A percentile compares a stretch with the other conserved stretches of the same genome.
Evolutionary conservation across 345 rosid genomes (phyloP).

Genomic region (Arabis alpina): DNA sequence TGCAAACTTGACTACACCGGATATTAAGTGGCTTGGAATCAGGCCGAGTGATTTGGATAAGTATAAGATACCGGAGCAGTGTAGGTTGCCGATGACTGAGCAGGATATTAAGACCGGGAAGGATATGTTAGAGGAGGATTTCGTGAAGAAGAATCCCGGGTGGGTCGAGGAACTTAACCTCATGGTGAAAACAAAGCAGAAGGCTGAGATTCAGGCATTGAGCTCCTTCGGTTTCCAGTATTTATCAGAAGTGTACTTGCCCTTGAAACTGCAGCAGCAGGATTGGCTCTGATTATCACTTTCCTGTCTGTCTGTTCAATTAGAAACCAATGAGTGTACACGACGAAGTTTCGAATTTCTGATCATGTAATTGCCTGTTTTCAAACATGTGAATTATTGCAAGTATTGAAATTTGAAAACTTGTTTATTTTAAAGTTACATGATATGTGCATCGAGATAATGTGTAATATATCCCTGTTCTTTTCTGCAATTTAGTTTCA

Average conservation of each 20-base stretch:
- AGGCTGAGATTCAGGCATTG: conserved; percentile 99
- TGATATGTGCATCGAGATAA: conserved; percentile 1
- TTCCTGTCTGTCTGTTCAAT: conserved; percentile 25
- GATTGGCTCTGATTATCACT: conserved; percentile 74
- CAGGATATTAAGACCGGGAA: conserved; percentile 99
- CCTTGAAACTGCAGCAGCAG: conserved; percentile 95
- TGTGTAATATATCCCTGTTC: background rate
- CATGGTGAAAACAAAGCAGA: conserved; percentile 96
- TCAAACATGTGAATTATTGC: conserved; percentile 14
- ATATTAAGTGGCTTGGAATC: conserved; percentile 94
- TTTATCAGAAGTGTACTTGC: conserved; percentile 93
- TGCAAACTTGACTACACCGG: conserved; percentile 91
- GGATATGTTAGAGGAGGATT: conserved; percentile 93
- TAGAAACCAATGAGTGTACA: conserved; percentile 10
- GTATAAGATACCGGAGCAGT: conserved; percentile 89
- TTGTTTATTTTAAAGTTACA: conserved; percentile 10
- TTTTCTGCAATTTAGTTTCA: conserved; percentile 17
- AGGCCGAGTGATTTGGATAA: conserved; percentile 95
- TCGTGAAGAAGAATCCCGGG: conserved; percentile 96
- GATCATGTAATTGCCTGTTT: conserved; percentile 30
- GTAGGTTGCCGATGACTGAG: conserved; percentile 96
- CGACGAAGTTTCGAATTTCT: conserved; percentile 22
- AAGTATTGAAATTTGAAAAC: conserved; percentile 8
- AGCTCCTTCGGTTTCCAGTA: conserved; percentile 96
- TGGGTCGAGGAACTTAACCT: conserved; percentile 97